A percentile compares a stretch with the other conserved stretches of the same genome.
Evolutionary conservation across 2,329 filamentous ascomycete genomes (phyloP).

Genomic region (Colletotrichum spinosum): DNA sequence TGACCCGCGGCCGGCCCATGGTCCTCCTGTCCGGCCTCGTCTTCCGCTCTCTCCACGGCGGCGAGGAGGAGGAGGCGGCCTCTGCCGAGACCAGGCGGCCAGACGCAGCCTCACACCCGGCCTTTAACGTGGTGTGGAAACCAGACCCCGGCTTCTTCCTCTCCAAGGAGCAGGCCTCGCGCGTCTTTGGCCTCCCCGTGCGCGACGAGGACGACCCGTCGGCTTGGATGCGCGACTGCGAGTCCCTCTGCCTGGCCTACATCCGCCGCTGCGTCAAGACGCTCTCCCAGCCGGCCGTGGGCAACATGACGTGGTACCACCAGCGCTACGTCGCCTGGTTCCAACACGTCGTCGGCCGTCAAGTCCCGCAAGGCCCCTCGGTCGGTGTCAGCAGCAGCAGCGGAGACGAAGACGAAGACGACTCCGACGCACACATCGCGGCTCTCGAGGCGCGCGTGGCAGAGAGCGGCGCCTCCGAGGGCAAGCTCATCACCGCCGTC

Average conservation of each 20-base stretch:
- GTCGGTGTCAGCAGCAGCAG: no score
- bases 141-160: slow-evolving; percentile 39
- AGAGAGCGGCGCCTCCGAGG: slow-evolving; percentile 35
- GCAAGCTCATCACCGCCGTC: slow-evolving; percentile 40
- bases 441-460: slow-evolving; percentile 34
- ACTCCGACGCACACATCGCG: slow-evolving; percentile 5
- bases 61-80: not conserved
- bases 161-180: slow-evolving; percentile 29
- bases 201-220: slow-evolving; percentile 35
- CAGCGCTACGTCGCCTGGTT: slow-evolving; percentile 38
- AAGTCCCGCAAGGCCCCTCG: no score
- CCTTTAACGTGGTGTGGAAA: slow-evolving; percentile 40
- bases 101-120: slow-evolving; percentile 19
- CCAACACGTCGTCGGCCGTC: slow-evolving; percentile 19
- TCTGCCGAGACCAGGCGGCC: not conserved
- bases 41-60: slow-evolving; percentile 37
- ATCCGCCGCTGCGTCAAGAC: slow-evolving; percentile 11
- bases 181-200: slow-evolving; percentile 36
- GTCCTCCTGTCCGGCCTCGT: slow-evolving; percentile 38
- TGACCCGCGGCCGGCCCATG: slow-evolving; percentile 30
- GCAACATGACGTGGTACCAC: slow-evolving; percentile 30
- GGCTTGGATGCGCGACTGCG: slow-evolving; percentile 38
- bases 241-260: slow-evolving; percentile 34
- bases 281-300: not conserved
- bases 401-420: not conserved